Conservation (phyloP, 768 basidiomycete genomes). For the Mycena floridula region DNA sequence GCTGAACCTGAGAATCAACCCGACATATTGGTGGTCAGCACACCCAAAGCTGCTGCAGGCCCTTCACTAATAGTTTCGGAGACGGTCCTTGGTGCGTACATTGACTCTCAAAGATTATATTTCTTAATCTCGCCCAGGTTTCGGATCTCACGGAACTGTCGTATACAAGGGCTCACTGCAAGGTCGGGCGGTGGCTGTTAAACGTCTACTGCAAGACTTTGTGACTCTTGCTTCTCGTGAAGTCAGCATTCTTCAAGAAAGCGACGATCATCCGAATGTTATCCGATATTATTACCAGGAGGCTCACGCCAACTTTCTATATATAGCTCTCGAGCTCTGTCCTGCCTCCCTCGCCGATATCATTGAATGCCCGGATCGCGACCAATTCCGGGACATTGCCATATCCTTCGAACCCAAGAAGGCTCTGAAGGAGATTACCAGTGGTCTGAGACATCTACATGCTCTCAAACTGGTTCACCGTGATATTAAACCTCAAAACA, state of each 20-base stretch:
- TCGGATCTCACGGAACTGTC: slow-evolving; percentile 94
- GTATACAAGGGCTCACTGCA: slow-evolving; percentile 94
- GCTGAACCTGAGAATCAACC: background rate
- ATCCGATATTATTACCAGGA: slow-evolving; percentile 99
- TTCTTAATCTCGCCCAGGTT: slow-evolving; percentile 46
- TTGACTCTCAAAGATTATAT: background rate
- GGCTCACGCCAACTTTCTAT: slow-evolving; percentile 87
- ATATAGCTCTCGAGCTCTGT: slow-evolving; percentile 95
- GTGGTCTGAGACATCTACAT: slow-evolving; percentile 86
- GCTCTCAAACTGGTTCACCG: slow-evolving; percentile 94
- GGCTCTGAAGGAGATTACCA: slow-evolving; percentile 80
- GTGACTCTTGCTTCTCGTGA: slow-evolving; percentile 92
- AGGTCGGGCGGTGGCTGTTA: slow-evolving; percentile 96
- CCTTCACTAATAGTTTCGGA: slow-evolving; percentile 58
- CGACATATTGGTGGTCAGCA: background rate
- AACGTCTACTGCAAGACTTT: slow-evolving; percentile 91
- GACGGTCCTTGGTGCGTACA: slow-evolving; percentile 57
- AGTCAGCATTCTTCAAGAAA: slow-evolving; percentile 90
- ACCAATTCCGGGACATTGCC: slow-evolving; percentile 70
- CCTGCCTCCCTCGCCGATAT: slow-evolving; percentile 87
- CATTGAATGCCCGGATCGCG: slow-evolving; percentile 68
- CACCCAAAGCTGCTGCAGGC: background rate
- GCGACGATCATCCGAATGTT: slow-evolving; percentile 98
- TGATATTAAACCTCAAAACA: slow-evolving; percentile 98
- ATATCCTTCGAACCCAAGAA: slow-evolving; percentile 80